A percentile compares a stretch with the other conserved stretches of the same genome.
Conservation (phyloP, 2,329 filamentous ascomycete genomes). For the Hypoxylon sp. region DNA sequence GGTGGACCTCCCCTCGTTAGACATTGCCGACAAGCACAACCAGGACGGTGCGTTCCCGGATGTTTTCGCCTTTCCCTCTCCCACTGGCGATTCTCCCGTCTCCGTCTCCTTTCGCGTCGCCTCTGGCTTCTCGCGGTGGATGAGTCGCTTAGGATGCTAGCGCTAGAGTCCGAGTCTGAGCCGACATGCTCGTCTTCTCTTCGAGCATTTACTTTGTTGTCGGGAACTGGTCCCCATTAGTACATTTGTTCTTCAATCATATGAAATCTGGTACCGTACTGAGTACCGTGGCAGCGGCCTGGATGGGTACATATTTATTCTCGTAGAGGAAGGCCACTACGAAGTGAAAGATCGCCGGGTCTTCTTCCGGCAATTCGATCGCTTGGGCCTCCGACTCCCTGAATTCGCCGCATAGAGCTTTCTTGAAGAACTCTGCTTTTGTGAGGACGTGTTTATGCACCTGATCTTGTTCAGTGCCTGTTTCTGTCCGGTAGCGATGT, state of each 20-base stretch:
- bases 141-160: conserved; percentile 54
- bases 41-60: conserved; percentile 61
- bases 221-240: conserved; percentile 13
- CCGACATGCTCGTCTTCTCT: conserved; percentile 55
- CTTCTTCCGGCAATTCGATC: conserved; percentile 66
- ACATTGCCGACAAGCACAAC: conserved; percentile 62
- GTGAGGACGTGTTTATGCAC: conserved; percentile 64
- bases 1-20: conserved; percentile 54
- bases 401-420: conserved; percentile 64
- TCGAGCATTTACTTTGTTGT: conserved; percentile 62
- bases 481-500: conserved; percentile 44
- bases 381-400: conserved; percentile 62
- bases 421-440: conserved; percentile 65
- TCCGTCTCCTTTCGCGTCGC: conserved; percentile 54
- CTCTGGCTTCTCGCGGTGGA: conserved; percentile 56
- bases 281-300: conserved; percentile 60
- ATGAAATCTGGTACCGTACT: conserved; percentile 46
- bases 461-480: conserved; percentile 45
- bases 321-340: conserved; percentile 67
- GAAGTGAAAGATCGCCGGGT: conserved; percentile 67
- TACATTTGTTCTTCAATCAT: neutral
- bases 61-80: conserved; percentile 61
- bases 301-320: conserved; percentile 62
- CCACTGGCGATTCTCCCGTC: conserved; percentile 56
- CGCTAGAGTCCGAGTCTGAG: conserved; percentile 53